Percentiles rank a stretch among this genome's conserved stretches.
These are phyloP conservation scores for Cystodermella granulosa DNA, from an alignment of 1,284 basidiomycete species.

Conservation along the genomic window DNA sequence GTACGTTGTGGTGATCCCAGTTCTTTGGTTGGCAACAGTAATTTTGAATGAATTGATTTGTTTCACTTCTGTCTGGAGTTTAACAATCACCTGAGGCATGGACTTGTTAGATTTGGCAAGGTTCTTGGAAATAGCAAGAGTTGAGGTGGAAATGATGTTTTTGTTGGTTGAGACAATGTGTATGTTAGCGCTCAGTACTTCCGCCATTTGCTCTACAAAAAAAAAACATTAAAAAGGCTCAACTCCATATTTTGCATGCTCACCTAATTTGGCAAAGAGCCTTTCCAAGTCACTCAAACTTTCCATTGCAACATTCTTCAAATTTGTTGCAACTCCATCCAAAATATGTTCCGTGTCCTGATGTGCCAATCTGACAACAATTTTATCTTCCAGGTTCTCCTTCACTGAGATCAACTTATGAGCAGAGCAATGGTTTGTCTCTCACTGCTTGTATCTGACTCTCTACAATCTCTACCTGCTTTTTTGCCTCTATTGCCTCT, in stretches of 20 bases:
- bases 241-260: conserved; percentile 20
- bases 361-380: conserved; percentile 70
- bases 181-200: conserved; percentile 62
- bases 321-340: conserved; percentile 63
- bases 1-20: too few species aligned
- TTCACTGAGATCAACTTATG: too few species aligned
- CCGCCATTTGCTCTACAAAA: conserved; percentile 69
- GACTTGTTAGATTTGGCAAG: too few species aligned
- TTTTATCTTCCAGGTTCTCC: conserved; percentile 80
- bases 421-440: conserved; percentile 78
- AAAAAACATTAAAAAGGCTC: conserved; percentile 9
- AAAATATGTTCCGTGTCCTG: conserved; percentile 69
- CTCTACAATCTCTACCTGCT: conserved; percentile 78
- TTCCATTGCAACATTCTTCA: conserved; percentile 65
- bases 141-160: conserved; percentile 50
- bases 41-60: too few species aligned
- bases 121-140: conserved; percentile 51
- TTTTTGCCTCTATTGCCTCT: conserved; percentile 75
- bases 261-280: conserved; percentile 81
- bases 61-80: too few species aligned
- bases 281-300: conserved; percentile 69
- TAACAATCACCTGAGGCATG: too few species aligned
- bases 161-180: conserved; percentile 62
- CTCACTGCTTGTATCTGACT: conserved; percentile 74
- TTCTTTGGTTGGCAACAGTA: too few species aligned